These are phyloP conservation scores for Podaxis sp. DNA, from an alignment of 768 basidiomycete genomes.

Conservation along the genomic window DNA sequence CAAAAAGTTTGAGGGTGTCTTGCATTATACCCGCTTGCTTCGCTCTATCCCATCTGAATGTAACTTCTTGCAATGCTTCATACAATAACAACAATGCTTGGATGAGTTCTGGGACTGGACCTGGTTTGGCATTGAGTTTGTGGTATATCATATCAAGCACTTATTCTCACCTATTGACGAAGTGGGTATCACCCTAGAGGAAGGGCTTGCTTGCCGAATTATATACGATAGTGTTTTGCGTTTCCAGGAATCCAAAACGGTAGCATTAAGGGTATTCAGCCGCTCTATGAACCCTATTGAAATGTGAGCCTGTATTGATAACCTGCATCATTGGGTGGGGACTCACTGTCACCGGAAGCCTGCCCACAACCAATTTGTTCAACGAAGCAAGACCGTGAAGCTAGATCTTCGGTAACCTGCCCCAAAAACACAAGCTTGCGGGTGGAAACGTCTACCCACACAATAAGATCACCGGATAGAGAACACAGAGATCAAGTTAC, in stretches of 20 bases:
- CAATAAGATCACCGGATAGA: constrained; percentile 19
- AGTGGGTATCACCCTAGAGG: constrained; percentile 6
- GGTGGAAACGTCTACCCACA: constrained; percentile 16
- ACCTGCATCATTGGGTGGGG: background rate
- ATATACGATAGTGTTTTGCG: background rate
- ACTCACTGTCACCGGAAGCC: constrained; percentile 27
- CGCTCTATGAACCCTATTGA: constrained; percentile 1
- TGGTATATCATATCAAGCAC: background rate
- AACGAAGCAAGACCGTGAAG: constrained; percentile 43
- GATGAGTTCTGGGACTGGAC: constrained; percentile 55
- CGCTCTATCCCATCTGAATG: constrained; percentile 9
- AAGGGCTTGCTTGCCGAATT: background rate
- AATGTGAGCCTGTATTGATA: background rate
- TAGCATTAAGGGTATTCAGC: constrained; percentile 1
- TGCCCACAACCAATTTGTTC: constrained; percentile 42
- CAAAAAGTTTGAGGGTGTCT: constrained; percentile 40
- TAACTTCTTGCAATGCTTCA: constrained; percentile 54
- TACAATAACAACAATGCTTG: constrained; percentile 56
- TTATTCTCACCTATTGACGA: constrained; percentile 1
- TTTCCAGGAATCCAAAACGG: constrained; percentile 7
- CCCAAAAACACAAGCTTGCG: constrained; percentile 46
- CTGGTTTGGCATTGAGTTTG: constrained; percentile 13
- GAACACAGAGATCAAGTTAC: constrained; percentile 26
- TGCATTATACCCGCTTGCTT: constrained; percentile 27
- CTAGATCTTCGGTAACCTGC: constrained; percentile 49